Conservation (phyloP, 2,329 filamentous ascomycete genomes). For the Rhynchosporium graminicola region DNA sequence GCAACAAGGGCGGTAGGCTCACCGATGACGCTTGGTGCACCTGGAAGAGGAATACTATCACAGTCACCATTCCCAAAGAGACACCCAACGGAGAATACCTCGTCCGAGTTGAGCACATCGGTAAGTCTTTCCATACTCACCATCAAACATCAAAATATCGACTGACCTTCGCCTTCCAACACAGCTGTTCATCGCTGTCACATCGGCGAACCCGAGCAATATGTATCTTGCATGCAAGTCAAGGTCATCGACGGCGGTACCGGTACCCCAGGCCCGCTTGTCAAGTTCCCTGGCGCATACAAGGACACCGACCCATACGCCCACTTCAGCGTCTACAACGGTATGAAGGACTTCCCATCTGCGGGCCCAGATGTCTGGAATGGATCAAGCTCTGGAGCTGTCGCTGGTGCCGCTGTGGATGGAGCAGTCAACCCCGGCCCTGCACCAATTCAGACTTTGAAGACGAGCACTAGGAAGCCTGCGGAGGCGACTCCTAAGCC, state of each 20-base stretch:
- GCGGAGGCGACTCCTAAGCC: too few relatives aligned
- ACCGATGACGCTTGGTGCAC: slow-evolving; percentile 14
- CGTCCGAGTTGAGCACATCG: slow-evolving; percentile 43
- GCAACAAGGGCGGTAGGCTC: slow-evolving; percentile 20
- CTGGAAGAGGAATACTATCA: slow-evolving; percentile 2
- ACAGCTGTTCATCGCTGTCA: slow-evolving; percentile 11
- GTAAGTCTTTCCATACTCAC: slow-evolving; percentile 20
- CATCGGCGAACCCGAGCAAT: slow-evolving; percentile 13
- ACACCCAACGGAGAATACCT: slow-evolving; percentile 43
- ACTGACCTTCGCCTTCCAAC: slow-evolving; percentile 3
- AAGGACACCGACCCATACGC: slow-evolving; percentile 39
- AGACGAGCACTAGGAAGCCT: too few relatives aligned
- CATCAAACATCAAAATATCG: neutral
- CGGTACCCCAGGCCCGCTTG: slow-evolving; percentile 42
- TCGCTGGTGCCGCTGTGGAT: neutral
- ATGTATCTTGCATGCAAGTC: slow-evolving; percentile 45
- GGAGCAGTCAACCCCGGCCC: too few relatives aligned
- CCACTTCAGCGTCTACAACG: slow-evolving; percentile 19
- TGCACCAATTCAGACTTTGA: too few relatives aligned
- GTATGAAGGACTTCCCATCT: slow-evolving; percentile 4
- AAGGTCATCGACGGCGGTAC: slow-evolving; percentile 45
- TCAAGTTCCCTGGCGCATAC: slow-evolving; percentile 44
- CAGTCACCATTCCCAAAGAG: slow-evolving; percentile 39
- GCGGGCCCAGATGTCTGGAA: slow-evolving; percentile 34
- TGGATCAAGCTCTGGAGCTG: slow-evolving; percentile 9